phyloP scores from a whole-genome alignment of 306 rosid genomes.

The Prunus armeniaca region DNA sequence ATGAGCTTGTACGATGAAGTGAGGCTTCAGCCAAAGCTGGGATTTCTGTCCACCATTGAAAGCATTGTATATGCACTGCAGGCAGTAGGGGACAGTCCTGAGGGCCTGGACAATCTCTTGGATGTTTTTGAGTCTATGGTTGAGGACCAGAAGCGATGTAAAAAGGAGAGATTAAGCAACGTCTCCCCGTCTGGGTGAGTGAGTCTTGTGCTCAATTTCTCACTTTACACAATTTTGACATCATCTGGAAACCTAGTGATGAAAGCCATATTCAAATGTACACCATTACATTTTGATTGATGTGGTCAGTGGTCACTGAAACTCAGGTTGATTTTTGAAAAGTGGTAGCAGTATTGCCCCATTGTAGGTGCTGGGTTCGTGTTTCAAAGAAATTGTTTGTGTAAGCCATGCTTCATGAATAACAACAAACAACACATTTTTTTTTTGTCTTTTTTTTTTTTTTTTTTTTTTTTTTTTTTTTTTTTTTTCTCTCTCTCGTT shows the following conservation, averaged over 20 bases:
- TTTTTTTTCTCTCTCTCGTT: background rate
- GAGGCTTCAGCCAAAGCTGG: conserved; percentile 70
- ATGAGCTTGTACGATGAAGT: conserved; percentile 74
- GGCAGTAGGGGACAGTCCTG: conserved; percentile 50
- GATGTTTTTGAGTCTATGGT: conserved; percentile 82
- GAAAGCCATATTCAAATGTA: background rate
- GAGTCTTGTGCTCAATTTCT: conserved; percentile 19
- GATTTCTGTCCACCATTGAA: conserved; percentile 80
- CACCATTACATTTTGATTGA: too few relatives aligned
- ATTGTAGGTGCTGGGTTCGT: background rate
- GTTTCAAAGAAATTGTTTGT: background rate
- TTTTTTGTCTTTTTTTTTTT: background rate
- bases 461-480: background rate
- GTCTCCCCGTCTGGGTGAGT: background rate
- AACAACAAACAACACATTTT: background rate
- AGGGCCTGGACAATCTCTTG: conserved; percentile 66
- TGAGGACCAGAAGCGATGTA: conserved; percentile 71
- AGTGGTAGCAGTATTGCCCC: too few relatives aligned
- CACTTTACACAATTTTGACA: background rate
- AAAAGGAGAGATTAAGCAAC: conserved; percentile 63
- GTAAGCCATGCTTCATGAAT: background rate
- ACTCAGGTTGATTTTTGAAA: background rate
- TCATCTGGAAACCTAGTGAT: background rate
- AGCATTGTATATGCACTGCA: conserved; percentile 73
- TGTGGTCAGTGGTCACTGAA: background rate